Base-by-base conservation (phyloP, 2,329 filamentous ascomycete genomes). In the Sarocladium brachiariae region DNA sequence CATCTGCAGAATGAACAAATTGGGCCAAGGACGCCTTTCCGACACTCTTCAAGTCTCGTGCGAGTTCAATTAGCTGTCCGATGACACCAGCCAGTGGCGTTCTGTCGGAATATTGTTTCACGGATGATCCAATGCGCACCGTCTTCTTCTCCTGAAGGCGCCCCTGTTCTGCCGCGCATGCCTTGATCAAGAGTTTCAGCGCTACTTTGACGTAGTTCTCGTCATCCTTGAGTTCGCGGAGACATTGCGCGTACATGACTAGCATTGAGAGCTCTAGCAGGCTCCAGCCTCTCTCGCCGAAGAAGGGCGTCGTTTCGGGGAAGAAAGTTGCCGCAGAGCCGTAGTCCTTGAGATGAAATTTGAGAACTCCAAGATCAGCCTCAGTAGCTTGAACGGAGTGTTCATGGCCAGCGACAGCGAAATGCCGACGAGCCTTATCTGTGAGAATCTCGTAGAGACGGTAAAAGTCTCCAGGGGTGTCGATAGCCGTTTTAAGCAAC, bases 281-380 rank as follows among this genome's bases (percentile, higher is more conserved):
- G 50, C 78, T 82, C 91, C 93, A 97, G 41, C 84, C 80, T 51
- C 79, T 83, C 51, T 85, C 81, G 0, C 85, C 86, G 58, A 93
- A 96, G 54, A 88, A 87, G 0, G 86, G 84, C 1, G 87, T 85
- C 38, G 93, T 83, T 41, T 83, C 78, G 59, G 86, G 80, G 59
- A 99, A 93, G 60, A 87, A 91, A 1, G 78, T 78, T 0, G 87
- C 83, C 1, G 93, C 91, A 1, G 81, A 77, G 2, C 72, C 73
- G 61, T 84, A 91, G 56, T 97, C 87, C 19, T 80, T 78, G 2
- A 87, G 73, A 53, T 87, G 80, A 58, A 85, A 93, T 60, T 92
- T 91, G 48, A 96, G 72, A 4, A 93, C 78, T 1, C 90, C 93
- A 41, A 97, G 76, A 65, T 99, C 93, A 9, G 89, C 86, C 65